Evolutionary conservation across 2,329 filamentous ascomycete genomes (phyloP).

Genomic region (Cladobotryum protrusum): DNA sequence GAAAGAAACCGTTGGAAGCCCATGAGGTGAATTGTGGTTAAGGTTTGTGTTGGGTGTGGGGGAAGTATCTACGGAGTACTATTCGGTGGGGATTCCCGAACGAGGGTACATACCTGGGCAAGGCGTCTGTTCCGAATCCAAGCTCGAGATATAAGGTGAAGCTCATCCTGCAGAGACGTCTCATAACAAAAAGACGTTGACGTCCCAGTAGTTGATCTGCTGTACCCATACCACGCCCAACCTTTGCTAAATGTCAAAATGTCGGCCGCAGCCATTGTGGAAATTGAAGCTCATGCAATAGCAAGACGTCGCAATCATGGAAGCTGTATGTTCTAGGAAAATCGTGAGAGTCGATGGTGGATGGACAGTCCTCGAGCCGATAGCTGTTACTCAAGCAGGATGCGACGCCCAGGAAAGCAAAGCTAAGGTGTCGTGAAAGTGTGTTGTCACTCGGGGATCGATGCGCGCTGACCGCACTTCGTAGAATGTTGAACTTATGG

Average conservation of each 20-base stretch:
- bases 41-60: not conserved
- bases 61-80: not conserved
- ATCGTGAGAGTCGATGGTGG: not conserved
- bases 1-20: not conserved
- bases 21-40: not conserved
- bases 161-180: constrained; percentile 18
- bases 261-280: constrained; percentile 10
- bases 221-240: constrained; percentile 5
- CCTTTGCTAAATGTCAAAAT: constrained; percentile 1
- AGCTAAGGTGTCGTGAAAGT: too few species aligned
- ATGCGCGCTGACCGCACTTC: too few species aligned
- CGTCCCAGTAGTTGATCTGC: not conserved
- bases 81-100: not conserved
- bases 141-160: constrained; percentile 28
- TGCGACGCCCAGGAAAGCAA: not conserved
- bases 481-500: too few species aligned
- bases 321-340: not conserved
- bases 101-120: constrained; percentile 14
- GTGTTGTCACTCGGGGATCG: too few species aligned
- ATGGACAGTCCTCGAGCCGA: not conserved
- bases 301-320: constrained; percentile 9
- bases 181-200: constrained; percentile 21
- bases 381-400: not conserved
- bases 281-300: constrained; percentile 6
- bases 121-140: constrained; percentile 23